Evolutionary conservation across 2,329 filamentous ascomycete genomes (phyloP), one percentile per base, ranked within the genome.

Genomic region (Ophiostoma piceae): DNA sequence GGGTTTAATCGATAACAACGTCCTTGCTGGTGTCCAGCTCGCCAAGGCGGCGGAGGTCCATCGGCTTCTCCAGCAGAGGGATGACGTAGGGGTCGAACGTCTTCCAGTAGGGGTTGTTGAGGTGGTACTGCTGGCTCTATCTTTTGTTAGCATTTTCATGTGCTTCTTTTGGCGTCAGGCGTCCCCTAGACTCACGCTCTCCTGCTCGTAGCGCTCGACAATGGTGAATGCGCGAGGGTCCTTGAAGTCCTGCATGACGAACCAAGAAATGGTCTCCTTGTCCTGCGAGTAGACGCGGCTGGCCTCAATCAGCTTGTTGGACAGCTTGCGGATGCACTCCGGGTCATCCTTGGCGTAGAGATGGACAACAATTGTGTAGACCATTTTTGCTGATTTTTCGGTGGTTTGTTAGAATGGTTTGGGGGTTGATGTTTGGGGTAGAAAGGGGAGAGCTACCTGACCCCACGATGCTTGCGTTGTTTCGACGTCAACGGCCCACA

Each of bases 191-290:
- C 65, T 41, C 11, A 66, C 65, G 39, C 65, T 66, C 22, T 66
- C 65, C 65, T 66, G 65, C 65, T 66, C 65, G 39, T 66, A 66
- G 65, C 65, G 65, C 65, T 66, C 65, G 9, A 66, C 65, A 47
- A 66, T 66, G n/a, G 65, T 66, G 41, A 66, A 66, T 39, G 65
- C 65, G 11, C 65, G 65, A 29, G 37, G 65, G 65, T 66, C 65
- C 65, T 41, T 26, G 12, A 39, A 43, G 65, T 66, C 65, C 65
- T 66, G 65, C 65, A 66, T 66, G 19, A 66, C 65, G 39, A 66
- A 66, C 65, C 65, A 66, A 6, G 65, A 66, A 39, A 66, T 43
- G 35, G 65, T 66, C 65, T 66, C 65, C 37, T 66, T 66, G 65
- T 66, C 65, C 65, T 66, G 39, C 9, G 65, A 66, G 65, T 66